Conservation (phyloP, 148 eudicot genomes). For the Suaeda aralocaspica region DNA sequence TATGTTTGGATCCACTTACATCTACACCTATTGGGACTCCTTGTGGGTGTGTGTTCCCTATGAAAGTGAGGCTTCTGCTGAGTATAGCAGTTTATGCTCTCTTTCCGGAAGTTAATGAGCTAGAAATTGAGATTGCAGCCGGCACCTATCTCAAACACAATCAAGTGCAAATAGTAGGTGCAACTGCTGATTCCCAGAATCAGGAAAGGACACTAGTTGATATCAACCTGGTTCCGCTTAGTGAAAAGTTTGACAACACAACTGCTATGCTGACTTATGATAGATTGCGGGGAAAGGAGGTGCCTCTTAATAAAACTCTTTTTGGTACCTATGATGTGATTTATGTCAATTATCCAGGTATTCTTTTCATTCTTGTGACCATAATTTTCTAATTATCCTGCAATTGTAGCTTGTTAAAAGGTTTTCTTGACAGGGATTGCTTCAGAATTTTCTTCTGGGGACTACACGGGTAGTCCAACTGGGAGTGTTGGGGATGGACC, state of each 20-base stretch:
- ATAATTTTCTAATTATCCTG: constrained; percentile 1
- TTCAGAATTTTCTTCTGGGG: constrained; percentile 47
- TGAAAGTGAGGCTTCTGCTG: constrained; percentile 78
- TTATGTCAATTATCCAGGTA: constrained; percentile 79
- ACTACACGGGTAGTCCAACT: constrained; percentile 46
- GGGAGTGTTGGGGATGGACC: constrained; percentile 50
- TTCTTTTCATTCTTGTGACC: neutral
- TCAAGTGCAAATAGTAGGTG: constrained; percentile 86
- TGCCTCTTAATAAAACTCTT: constrained; percentile 72
- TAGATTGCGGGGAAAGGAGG: constrained; percentile 69
- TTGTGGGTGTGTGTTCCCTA: constrained; percentile 88
- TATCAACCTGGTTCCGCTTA: constrained; percentile 84
- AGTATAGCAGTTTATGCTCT: constrained; percentile 61
- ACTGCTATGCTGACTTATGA: constrained; percentile 75
- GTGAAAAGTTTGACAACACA: constrained; percentile 87
- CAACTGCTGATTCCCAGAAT: constrained; percentile 71
- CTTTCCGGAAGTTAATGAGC: constrained; percentile 68
- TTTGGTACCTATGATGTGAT: constrained; percentile 82
- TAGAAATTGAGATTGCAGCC: constrained; percentile 78
- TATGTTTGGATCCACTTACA: constrained; percentile 79
- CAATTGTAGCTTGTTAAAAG: constrained; percentile 22
- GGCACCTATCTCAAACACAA: constrained; percentile 78
- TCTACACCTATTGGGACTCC: constrained; percentile 66
- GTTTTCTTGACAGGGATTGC: constrained; percentile 58
- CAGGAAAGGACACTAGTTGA: constrained; percentile 76